phyloP scores from a whole-genome alignment of 805 yeast species.

The Candida dajiaensis region DNA sequence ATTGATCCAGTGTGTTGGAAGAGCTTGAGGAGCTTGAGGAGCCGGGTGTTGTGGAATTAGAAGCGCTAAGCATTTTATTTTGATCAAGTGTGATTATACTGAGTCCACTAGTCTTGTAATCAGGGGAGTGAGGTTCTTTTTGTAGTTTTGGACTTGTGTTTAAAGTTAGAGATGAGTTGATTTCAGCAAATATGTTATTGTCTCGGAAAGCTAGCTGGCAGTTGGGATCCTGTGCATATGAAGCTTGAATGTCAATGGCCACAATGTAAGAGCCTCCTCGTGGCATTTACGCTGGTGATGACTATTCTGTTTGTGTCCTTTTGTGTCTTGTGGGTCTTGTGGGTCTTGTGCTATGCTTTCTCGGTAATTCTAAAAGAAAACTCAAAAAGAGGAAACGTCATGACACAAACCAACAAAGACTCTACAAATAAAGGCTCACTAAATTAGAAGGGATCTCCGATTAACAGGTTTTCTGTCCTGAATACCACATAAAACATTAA shows the following conservation, averaged over 20 bases:
- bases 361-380: no score
- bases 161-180: background rate
- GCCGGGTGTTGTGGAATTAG: background rate
- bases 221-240: background rate
- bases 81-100: background rate
- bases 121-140: background rate
- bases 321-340: background rate
- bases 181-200: background rate
- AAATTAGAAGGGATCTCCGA: no score
- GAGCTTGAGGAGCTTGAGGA: background rate
- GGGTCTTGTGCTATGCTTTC: background rate
- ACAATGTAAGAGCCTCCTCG: background rate
- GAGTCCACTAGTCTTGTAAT: background rate
- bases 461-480: no score
- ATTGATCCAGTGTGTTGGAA: constrained; percentile 10
- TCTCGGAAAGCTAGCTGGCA: background rate
- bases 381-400: no score
- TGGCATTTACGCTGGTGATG: background rate
- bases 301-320: background rate
- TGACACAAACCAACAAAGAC: no score
- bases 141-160: background rate
- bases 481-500: background rate
- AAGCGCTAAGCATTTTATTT: background rate
- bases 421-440: no score
- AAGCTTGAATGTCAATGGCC: background rate